Evolutionary conservation across 768 basidiomycete species (phyloP).

Genomic region (Butyriboletus loyo): DNA sequence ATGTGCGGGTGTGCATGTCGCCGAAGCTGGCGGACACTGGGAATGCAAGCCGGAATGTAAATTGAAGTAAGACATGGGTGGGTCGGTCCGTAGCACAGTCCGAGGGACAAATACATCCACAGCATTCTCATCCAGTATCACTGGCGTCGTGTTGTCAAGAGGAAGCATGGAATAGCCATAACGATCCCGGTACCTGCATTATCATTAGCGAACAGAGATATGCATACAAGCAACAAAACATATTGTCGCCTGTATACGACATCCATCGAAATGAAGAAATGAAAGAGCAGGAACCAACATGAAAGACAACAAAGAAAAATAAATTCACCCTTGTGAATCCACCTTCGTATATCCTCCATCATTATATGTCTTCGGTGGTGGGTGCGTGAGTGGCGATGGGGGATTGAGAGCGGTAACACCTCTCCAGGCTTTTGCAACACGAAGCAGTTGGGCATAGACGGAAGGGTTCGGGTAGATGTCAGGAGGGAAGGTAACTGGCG

Average conservation of each 20-base stretch:
- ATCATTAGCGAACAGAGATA: constrained; percentile 16
- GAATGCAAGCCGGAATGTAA: not conserved
- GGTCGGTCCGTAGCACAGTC: constrained; percentile 22
- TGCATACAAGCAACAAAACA: constrained; percentile 9
- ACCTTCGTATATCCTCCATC: constrained; percentile 22
- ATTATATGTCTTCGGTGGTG: constrained; percentile 23
- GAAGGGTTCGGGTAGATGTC: constrained; percentile 31
- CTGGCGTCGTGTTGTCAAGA: constrained; percentile 34
- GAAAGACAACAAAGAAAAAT: not conserved
- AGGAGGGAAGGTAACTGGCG: constrained; percentile 38
- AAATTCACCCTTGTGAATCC: constrained; percentile 29
- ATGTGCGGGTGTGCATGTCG: constrained; percentile 22
- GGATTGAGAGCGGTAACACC: constrained; percentile 58
- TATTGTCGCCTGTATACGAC: constrained; percentile 15
- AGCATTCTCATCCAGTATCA: constrained; percentile 30
- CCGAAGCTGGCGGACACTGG: constrained; percentile 3
- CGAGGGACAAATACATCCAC: constrained; percentile 18
- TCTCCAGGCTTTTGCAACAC: constrained; percentile 63
- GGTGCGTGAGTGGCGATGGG: constrained; percentile 14
- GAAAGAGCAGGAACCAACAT: not conserved
- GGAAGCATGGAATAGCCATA: constrained; percentile 29
- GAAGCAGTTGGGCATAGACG: constrained; percentile 49
- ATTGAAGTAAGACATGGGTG: constrained; percentile 8
- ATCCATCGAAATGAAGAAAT: not conserved
- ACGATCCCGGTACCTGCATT: constrained; percentile 25